These are phyloP conservation scores for Hsuehochloa calcarea DNA, from an alignment of 176 grass and related monocot species.

Conservation along the genomic window DNA sequence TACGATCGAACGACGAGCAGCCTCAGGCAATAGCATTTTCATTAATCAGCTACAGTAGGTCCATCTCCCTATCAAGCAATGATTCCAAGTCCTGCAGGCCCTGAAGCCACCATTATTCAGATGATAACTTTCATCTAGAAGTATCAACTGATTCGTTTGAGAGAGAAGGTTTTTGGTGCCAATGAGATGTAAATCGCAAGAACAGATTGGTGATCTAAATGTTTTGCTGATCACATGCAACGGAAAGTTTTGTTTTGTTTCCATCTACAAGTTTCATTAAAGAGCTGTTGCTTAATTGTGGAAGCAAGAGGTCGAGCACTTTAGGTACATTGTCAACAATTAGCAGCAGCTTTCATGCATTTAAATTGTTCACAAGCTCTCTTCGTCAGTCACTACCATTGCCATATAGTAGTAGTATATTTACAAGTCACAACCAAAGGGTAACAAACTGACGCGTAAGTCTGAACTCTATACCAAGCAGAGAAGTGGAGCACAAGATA, in stretches of 20 bases:
- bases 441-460: conserved; percentile 38
- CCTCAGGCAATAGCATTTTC: neutral
- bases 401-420: neutral
- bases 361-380: conserved; percentile 26
- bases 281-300: conserved; percentile 19
- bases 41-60: neutral
- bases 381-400: conserved; percentile 17
- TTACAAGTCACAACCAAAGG: conserved; percentile 18
- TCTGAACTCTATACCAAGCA: conserved; percentile 12
- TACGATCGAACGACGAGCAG: conserved; percentile 27
- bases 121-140: neutral
- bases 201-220: neutral
- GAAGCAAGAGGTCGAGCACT: neutral
- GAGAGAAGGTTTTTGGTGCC: neutral
- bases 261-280: neutral
- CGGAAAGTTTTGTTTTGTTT: neutral
- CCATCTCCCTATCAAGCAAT: neutral
- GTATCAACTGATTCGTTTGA: neutral
- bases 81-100: neutral
- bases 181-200: neutral
- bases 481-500: conserved; percentile 19
- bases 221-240: conserved; percentile 6
- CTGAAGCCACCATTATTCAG: neutral
- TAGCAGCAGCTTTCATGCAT: conserved; percentile 22
- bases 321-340: conserved; percentile 24